Evolutionary conservation across 1,284 basidiomycete genomes (phyloP).

Genomic region (Pseudozyma pruni): DNA sequence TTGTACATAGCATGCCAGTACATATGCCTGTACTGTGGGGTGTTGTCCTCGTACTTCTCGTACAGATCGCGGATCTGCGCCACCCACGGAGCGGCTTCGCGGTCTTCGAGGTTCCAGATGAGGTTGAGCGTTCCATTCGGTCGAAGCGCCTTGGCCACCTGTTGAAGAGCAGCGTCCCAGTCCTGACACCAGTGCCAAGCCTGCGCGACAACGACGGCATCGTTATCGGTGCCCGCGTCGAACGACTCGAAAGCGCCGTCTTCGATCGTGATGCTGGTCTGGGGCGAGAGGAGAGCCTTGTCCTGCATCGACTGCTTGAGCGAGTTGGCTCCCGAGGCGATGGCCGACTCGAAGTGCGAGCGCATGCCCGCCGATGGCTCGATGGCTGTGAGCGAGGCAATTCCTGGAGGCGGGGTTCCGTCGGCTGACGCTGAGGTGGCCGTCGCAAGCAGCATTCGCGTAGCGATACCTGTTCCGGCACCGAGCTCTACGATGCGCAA

Average conservation of each 20-base stretch:
- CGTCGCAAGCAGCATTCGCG: constrained; percentile 51
- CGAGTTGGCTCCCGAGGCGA: constrained; percentile 23
- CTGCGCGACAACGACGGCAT: constrained; percentile 60
- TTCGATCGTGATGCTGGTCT: constrained; percentile 32
- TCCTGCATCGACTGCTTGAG: constrained; percentile 34
- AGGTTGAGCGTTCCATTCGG: constrained; percentile 56
- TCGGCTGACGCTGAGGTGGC: constrained; percentile 32
- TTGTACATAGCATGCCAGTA: constrained; percentile 62
- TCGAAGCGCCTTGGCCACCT: constrained; percentile 46
- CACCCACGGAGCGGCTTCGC: constrained; percentile 60
- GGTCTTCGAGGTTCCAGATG: constrained; percentile 65
- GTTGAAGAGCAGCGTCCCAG: constrained; percentile 43
- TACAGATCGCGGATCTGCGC: constrained; percentile 58
- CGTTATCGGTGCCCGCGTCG: constrained; percentile 40
- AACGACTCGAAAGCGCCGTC: constrained; percentile 59
- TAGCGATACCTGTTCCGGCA: constrained; percentile 62
- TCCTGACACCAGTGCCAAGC: constrained; percentile 66
- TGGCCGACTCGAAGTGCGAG: constrained; percentile 37
- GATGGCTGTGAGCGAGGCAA: constrained; percentile 42
- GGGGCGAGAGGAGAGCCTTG: constrained; percentile 33
- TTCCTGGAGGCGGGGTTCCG: constrained; percentile 32
- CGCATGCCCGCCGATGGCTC: constrained; percentile 61
- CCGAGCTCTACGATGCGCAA: constrained; percentile 62
- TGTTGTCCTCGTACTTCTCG: constrained; percentile 56
- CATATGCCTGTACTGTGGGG: constrained; percentile 63